Evolutionary conservation across 1,139 yeast species (phyloP), one percentile per base, ranked within the genome.

Genomic region (Groenewaldozyma auringiensis): DNA sequence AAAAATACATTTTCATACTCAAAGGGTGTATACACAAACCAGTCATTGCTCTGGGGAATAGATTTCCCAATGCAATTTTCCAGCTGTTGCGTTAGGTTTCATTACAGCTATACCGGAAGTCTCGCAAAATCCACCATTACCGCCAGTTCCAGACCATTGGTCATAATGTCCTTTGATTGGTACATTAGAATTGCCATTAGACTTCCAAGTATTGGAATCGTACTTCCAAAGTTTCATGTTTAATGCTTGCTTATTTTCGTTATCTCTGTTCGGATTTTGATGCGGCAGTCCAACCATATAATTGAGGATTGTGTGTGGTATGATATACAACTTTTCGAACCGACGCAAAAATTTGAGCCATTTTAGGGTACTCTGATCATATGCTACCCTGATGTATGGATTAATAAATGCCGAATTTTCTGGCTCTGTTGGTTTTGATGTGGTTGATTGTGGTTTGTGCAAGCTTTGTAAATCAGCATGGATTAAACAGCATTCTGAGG

Each of bases 401-500:
- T 50, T 50, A 47, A 50, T 44, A 37, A 43, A 50, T 3, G 44
- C 46, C 8, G 51, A 52, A 9, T 37, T 18, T 14, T 27, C 39
- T 3, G 45, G 21, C 18, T 40, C 38, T 14, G 43, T 37, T 16
- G 27, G 36, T 1, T 25, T 42, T 25, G 29, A 25, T 25, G 29
- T 8, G 29, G 11, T 25, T 25, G 29, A 25, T 8, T 6, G 29
- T 25, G 29, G 11, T 25, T 25, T 11, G 6, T 11, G 29, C 38
- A 14, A n/a, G 37, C 11, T n/a, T 8, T 41, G 37, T 13, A 47
- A 29, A 31, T 50, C 53, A 4, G 53, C 53, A 36, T 50, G 50
- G 41, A 50, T 42, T 13, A 50, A 42, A 36, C 53, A 50, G 41
- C 53, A 50, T 34, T 50, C 53, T 22, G 51, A 47, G 9, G 53